Evolutionary conservation across 1,284 basidiomycete species (phyloP).

Genomic region (Erythrobasidium hasegawianum): DNA sequence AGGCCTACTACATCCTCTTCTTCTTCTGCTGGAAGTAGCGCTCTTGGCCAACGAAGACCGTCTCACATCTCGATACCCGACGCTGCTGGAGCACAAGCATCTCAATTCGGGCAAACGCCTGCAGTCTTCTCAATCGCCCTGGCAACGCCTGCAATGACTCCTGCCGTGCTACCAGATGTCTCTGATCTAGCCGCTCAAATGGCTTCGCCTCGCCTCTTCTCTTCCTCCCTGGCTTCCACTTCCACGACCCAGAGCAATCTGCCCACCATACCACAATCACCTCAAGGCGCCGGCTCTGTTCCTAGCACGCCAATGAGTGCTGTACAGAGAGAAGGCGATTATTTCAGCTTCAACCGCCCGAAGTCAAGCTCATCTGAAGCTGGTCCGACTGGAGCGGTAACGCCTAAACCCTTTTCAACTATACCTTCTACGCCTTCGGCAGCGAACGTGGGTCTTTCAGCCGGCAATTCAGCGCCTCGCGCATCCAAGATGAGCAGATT

Average conservation of each 20-base stretch:
- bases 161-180: constrained; percentile 52
- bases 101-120: background rate
- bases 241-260: background rate
- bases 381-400: background rate
- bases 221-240: background rate
- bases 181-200: constrained; percentile 23
- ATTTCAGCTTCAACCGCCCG: constrained; percentile 22
- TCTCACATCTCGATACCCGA: constrained; percentile 31
- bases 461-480: constrained; percentile 47
- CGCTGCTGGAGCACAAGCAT: background rate
- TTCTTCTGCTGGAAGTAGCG: constrained; percentile 42
- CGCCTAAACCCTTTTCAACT: constrained; percentile 41
- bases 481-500: constrained; percentile 63
- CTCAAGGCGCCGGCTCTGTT: background rate
- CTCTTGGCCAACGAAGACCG: constrained; percentile 46
- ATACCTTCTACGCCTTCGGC: background rate
- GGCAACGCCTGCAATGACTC: constrained; percentile 63
- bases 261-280: constrained; percentile 29
- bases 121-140: constrained; percentile 58
- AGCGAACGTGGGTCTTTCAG: background rate
- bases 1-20: constrained; percentile 42
- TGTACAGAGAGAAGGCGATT: constrained; percentile 13
- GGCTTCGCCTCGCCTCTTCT: constrained; percentile 16
- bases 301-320: constrained; percentile 16
- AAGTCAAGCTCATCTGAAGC: background rate